Percentiles rank a stretch among this genome's conserved stretches.
phyloP scores from a whole-genome alignment of 371 early-diverging fungal species.

The Globomyces sp. region DNA sequence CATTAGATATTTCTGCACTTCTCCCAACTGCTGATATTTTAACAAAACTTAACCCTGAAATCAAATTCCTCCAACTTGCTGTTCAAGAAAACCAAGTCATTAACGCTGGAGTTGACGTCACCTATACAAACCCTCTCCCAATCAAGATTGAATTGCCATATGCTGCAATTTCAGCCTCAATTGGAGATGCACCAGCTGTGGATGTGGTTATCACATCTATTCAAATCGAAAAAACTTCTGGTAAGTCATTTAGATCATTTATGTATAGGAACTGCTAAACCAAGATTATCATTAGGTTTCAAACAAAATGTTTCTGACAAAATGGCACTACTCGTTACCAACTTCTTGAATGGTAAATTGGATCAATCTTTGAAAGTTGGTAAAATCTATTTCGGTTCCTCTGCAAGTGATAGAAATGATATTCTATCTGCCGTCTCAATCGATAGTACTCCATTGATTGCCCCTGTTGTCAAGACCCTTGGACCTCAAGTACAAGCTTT shows the following conservation, averaged over 20 bases:
- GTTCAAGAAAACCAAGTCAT: neutral
- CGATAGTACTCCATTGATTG: conserved; percentile 20
- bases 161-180: neutral
- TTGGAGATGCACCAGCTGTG: conserved; percentile 5
- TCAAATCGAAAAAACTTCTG: conserved; percentile 9
- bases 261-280: neutral
- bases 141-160: conserved; percentile 14
- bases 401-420: conserved; percentile 4
- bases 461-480: conserved; percentile 4
- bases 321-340: neutral
- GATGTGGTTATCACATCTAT: conserved; percentile 15
- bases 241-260: neutral
- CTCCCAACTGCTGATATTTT: conserved; percentile 18
- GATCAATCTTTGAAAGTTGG: neutral
- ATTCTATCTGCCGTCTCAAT: conserved; percentile 5
- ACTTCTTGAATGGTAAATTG: conserved; percentile 11
- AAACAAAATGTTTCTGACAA: neutral
- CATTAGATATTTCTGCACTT: conserved; percentile 25
- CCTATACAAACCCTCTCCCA: conserved; percentile 21
- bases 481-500: conserved; percentile 4
- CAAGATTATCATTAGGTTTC: neutral
- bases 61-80: neutral
- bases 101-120: neutral
- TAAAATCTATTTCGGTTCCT: neutral
- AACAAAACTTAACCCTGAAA: conserved; percentile 10